Base-by-base conservation (phyloP, 1,139 yeast species). In the Diutina sp. region DNA sequence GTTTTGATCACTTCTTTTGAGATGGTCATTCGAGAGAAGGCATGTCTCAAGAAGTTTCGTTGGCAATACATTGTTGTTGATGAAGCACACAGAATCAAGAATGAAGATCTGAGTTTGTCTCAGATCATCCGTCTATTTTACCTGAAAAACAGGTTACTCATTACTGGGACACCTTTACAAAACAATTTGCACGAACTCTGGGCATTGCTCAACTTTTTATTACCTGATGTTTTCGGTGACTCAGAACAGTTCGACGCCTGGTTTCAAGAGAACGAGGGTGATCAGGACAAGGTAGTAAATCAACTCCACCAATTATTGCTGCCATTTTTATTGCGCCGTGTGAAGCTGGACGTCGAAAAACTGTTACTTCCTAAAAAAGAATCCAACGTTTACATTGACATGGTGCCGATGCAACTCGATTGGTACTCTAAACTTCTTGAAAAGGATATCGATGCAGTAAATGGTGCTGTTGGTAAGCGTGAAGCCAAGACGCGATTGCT, bases 251-350 rank as follows among this genome's bases (percentile, higher is more conserved):
- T 87, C 66, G 93, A 86, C 66, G 84, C 79, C 58, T 87, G 91
- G 93, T 86, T 86, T 64, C 57, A 57, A n/a, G 53, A 48, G 9
- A 44, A 35, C 25, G 41, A 41, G 5, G 41, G 45, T 6, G 68
- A 68, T 25, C 65, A 66, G 16, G 79, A 79, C 61, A 76, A 76
- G 29, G 85, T 91, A 4, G 89, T 93, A 25, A 83, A 84, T 63
- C 98, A 93, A 70, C 74, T 93, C 55, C 98, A 91, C 71, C 86
- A 90, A 63, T 97, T 93, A 5, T 76, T 91, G 59, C 80, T 84
- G 59, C 95, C 95, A 7, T 87, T 87, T 65, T 71, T 87, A 54
- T 72, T 87, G 60, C 79, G 95, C 67, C 80, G 95, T 70, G 82
- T 87, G 60, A 87, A 87, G 64, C 78, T 88, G 14, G 95, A 87